Evolutionary conservation across 192 early-diverging fungal genomes (phyloP), one percentile per base, ranked within the genome.

Genomic region (Spizellomyces punctatus): DNA sequence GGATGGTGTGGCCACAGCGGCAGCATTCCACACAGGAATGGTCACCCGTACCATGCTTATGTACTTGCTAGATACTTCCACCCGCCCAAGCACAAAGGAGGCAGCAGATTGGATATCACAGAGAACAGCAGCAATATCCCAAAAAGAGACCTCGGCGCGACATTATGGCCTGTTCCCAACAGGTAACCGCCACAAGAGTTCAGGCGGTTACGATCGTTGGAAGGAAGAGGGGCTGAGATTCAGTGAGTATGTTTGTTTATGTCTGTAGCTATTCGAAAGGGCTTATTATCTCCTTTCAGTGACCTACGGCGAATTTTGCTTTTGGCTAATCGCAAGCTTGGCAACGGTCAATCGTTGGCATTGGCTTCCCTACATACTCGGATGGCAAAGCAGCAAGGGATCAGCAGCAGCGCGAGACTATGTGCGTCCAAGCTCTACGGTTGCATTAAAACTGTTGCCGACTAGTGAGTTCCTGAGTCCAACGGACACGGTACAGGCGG

Each of bases 1-100:
- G 14, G 63, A 72, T 4, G 71, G 61, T 41, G 71, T 72, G 27
- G 71, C 71, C 9, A 65, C 71, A 1, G 71, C 71, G 14, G 71
- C 61, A 7, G 21, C 22, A 12, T 54, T 63, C 21, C 71, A 72
- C 49, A 72, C 64, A 19, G 71, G 71, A 12, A 9, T 72, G 19
- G 44, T 72, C 46, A 72, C 71, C 19, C 47, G 71, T 22, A n/a
- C 62, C 6, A 57, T 72, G 43, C 49, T 72, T 4, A 72, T 48
- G 50, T 72, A 63, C 62, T 5, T 72, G 45, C 63, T 72, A 12
- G 71, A 72, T 49, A 12, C 60, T 10, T n/a, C 60, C 12, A 72
- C 71, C 6, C 71, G 63, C 8, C 71, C 71, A 42, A 64, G 21
- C 45, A 10, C 44, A 14, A 16, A 48, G n/a, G 52, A 72, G 7